A percentile compares a stretch with the other conserved stretches of the same genome.
Conservation (phyloP, 1,139 yeast species). For the Wickerhamomyces sp. region DNA sequence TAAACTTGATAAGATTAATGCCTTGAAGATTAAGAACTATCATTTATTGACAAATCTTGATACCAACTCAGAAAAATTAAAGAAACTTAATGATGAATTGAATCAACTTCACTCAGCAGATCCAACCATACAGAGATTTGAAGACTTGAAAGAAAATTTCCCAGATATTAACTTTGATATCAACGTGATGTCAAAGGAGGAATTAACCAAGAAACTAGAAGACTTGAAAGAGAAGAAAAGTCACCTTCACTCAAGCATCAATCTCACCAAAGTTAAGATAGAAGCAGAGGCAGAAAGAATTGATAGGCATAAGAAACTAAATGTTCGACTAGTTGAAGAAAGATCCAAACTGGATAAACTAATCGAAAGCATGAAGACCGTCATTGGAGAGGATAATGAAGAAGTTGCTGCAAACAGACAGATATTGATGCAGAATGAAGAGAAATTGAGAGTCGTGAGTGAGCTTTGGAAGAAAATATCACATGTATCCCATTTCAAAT, state of each 20-base stretch:
- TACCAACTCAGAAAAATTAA: background rate
- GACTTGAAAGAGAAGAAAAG: background rate
- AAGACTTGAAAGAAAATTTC: background rate
- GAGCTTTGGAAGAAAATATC: conserved; percentile 9
- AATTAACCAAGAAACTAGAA: background rate
- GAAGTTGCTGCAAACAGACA: conserved; percentile 1
- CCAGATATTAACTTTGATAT: too few relatives aligned
- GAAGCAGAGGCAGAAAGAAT: too few relatives aligned
- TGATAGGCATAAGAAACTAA: too few relatives aligned
- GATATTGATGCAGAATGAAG: conserved; percentile 3
- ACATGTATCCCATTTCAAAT: conserved; percentile 4
- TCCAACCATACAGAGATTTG: background rate
- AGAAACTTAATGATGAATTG: background rate
- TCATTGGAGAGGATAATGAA: background rate
- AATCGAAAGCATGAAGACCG: background rate
- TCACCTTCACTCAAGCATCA: too few relatives aligned
- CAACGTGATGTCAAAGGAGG: too few relatives aligned
- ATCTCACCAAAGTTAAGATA: too few relatives aligned
- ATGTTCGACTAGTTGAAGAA: too few relatives aligned
- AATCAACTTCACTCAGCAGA: background rate
- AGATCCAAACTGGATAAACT: background rate
- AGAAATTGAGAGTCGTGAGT: conserved; percentile 6
- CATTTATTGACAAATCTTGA: too few relatives aligned
- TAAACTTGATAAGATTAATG: background rate
- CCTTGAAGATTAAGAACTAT: background rate